Conservation (phyloP, 257 asterid genomes). For the Solanum commersonii region DNA sequence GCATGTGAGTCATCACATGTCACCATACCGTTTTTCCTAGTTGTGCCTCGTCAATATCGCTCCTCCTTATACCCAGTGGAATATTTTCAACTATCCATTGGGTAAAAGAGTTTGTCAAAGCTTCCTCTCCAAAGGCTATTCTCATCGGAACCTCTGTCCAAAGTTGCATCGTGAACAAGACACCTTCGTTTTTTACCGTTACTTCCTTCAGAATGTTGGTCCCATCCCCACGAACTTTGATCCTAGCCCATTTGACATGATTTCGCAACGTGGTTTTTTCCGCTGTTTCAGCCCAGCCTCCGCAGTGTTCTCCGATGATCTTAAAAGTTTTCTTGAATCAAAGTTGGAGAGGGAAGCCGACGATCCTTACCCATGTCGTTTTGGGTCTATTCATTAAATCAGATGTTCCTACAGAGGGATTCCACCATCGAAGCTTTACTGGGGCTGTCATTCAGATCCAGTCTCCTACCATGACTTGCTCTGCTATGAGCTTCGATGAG, state of each 20-base stretch:
- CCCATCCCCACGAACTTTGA: not conserved
- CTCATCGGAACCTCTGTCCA: not conserved
- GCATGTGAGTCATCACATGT: not conserved
- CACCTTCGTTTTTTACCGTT: not conserved
- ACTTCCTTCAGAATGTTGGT: not conserved
- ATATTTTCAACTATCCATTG: not conserved
- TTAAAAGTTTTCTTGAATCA: not conserved
- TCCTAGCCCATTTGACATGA: not conserved
- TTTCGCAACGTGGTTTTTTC: not conserved
- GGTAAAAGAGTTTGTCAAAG: not conserved
- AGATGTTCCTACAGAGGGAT: not conserved
- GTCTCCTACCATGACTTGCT: not conserved
- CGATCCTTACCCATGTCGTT: not conserved
- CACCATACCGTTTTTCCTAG: not conserved
- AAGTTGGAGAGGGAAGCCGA: not conserved
- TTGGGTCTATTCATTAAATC: not conserved
- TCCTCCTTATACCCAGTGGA: not conserved
- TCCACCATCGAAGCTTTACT: not conserved
- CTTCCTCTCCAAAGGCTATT: not conserved
- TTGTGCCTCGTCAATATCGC: not conserved
- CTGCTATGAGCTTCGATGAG: not conserved
- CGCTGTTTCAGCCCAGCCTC: not conserved
- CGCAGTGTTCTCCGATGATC: not conserved
- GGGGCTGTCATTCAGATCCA: not conserved
- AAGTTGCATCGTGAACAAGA: not conserved